Base-by-base conservation (phyloP, 2,329 filamentous ascomycete genomes). In the Podosphaera leucotricha region DNA sequence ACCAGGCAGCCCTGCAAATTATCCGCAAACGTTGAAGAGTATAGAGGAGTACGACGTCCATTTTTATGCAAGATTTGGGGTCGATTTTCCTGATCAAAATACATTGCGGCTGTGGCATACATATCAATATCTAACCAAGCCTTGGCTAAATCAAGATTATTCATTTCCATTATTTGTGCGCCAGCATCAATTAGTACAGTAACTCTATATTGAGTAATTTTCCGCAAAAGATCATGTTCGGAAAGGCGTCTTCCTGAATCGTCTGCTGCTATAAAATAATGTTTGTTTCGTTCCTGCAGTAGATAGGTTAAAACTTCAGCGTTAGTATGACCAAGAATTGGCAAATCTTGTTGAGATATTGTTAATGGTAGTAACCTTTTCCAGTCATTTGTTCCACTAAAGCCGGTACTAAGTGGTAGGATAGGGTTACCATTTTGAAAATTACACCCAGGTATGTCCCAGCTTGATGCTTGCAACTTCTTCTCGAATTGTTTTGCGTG, bases 371-470 rank as follows among this genome's bases (percentile, higher is more conserved):
- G 57, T 24, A 78, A 61, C 0, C 58, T 60, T 30, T 67, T 63
- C 18, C 70, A 73, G 52, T 83, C 77, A 37, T 80, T 81, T 0
- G 78, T 83, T 0, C 78, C 78, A 6, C 72, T 77, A 53, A 84
- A 84, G 0, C 77, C 78, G 0, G 76, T 80, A 0, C 75, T 77
- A 1, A 35, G 66, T 47, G 2, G 59, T 52, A 66, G 46, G 2
- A 59, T 52, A 13, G 15, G 39, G 6, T 11, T 36, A 6, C 15
- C 10, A 22, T 46, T 52, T 47, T 22, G 62, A 63, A 16, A 36
- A 35, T n/a, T 7, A 2, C 15, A 33, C 13, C 28, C 28, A 33
- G 15, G 28, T n/a, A 82, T 60, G 49, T 82, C 77, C 76, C 77
- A 83, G 0, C 72, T 75, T 0, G 72, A 78, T 0, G 72, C 67